phyloP scores from a whole-genome alignment of 75 land plant species.

The Isoetes taiwanensis region DNA sequence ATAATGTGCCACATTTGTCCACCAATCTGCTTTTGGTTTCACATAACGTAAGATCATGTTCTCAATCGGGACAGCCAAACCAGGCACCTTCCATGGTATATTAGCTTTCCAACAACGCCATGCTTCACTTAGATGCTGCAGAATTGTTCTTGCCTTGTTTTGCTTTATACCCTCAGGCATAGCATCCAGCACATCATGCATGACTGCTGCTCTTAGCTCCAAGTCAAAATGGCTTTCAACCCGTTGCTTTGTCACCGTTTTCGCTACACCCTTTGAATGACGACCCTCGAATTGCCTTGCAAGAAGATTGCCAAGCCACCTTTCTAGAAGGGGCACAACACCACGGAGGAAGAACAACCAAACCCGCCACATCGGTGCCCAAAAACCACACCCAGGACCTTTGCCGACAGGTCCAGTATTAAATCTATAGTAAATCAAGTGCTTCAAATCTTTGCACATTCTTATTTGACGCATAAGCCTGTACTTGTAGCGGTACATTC shows the following conservation, averaged over 20 bases:
- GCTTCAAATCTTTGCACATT: slow-evolving; percentile 4
- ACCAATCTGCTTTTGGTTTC: slow-evolving; percentile 3
- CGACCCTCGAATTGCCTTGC: slow-evolving; percentile 2
- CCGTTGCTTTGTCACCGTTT: slow-evolving; percentile 4
- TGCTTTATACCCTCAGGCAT: slow-evolving; percentile 8
- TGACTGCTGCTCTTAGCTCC: slow-evolving; percentile 2
- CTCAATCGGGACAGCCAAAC: slow-evolving; percentile 1
- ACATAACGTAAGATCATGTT: slow-evolving; percentile 1
- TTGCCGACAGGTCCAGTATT: slow-evolving; percentile 6
- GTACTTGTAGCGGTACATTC: slow-evolving; percentile 7
- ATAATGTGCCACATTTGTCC: slow-evolving; percentile 6
- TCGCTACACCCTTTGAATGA: background rate
- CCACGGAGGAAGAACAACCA: slow-evolving; percentile 9
- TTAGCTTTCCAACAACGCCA: slow-evolving; percentile 6
- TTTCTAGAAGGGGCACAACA: background rate
- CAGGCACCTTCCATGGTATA: slow-evolving; percentile 7
- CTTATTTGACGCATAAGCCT: background rate
- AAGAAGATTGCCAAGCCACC: slow-evolving; percentile 4
- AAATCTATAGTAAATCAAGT: background rate
- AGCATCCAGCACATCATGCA: slow-evolving; percentile 5
- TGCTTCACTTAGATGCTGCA: slow-evolving; percentile 8
- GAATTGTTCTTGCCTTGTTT: slow-evolving; percentile 2
- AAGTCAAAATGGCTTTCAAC: slow-evolving; percentile 4
- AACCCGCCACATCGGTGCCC: slow-evolving; percentile 5
- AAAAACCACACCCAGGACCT: slow-evolving; percentile 6